These are phyloP conservation scores for Acorus gramineus DNA, from an alignment of 106 monocot genomes.

Conservation along the genomic window DNA sequence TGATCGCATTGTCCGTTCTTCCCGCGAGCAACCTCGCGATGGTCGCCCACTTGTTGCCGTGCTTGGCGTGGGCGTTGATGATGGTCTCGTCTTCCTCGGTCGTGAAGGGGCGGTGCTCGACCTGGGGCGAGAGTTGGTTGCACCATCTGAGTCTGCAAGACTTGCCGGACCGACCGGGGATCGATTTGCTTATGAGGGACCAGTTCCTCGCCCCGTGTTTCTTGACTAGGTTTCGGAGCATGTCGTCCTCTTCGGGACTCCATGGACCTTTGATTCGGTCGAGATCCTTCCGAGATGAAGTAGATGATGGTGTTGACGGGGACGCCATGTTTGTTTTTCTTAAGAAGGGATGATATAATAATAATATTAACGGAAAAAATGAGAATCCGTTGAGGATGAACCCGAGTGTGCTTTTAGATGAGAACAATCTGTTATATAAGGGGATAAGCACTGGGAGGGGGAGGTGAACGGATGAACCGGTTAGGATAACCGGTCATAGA, in stretches of 20 bases:
- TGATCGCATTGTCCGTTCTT: constrained; percentile 29
- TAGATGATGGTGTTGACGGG: neutral
- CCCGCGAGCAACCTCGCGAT: constrained; percentile 28
- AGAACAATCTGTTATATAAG: neutral
- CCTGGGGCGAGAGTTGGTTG: constrained; percentile 11
- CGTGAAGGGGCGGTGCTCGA: constrained; percentile 12
- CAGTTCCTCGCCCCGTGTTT: constrained; percentile 7
- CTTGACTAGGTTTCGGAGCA: constrained; percentile 1
- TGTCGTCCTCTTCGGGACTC: constrained; percentile 7
- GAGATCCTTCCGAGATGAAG: neutral
- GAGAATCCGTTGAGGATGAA: neutral
- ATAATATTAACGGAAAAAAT: too few species aligned
- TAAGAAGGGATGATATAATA: too few species aligned
- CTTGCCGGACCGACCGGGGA: constrained; percentile 8
- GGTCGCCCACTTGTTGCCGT: constrained; percentile 37
- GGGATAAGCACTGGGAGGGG: neutral
- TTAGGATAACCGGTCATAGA: neutral
- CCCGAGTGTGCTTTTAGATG: neutral
- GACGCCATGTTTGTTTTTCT: too few species aligned
- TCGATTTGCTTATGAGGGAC: constrained; percentile 10
- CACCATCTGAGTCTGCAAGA: constrained; percentile 9
- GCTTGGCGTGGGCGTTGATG: constrained; percentile 14
- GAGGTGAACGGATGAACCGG: neutral
- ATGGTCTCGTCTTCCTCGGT: constrained; percentile 29
- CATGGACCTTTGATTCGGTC: constrained; percentile 9